A percentile compares a stretch with the other conserved stretches of the same genome.
These are phyloP conservation scores for Jamesozyma hellenica DNA, from an alignment of 805 yeast genomes.

Conservation along the genomic window DNA sequence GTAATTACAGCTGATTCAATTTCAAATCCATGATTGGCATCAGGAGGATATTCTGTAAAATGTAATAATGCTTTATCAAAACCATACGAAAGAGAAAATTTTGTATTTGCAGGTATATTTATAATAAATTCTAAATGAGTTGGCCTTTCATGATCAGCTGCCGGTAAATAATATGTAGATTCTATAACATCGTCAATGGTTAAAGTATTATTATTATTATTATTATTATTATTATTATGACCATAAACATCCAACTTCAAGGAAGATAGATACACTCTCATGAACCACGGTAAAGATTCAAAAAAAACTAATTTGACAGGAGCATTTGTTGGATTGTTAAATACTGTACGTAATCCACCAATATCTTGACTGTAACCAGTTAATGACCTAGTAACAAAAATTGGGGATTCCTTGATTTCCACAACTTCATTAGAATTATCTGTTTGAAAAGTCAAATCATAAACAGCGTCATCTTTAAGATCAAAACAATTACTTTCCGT, in stretches of 20 bases:
- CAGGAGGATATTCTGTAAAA: conserved; percentile 95
- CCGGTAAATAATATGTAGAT: conserved; percentile 58
- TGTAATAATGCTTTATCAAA: conserved; percentile 81
- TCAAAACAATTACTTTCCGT: conserved; percentile 33
- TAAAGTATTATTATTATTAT: conserved; percentile 8
- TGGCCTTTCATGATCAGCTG: conserved; percentile 71
- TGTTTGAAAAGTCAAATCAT: conserved; percentile 31
- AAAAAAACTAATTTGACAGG: conserved; percentile 49
- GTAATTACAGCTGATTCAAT: conserved; percentile 82
- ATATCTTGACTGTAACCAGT: conserved; percentile 87
- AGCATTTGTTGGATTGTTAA: conserved; percentile 52
- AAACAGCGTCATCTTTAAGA: conserved; percentile 13
- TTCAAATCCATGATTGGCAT: conserved; percentile 95
- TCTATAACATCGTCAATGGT: conserved; percentile 33
- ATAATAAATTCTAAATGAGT: conserved; percentile 68
- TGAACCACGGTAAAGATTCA: conserved; percentile 89
- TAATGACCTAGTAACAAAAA: conserved; percentile 70
- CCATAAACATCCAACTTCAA: conserved; percentile 33
- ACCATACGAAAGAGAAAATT: conserved; percentile 55
- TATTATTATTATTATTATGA: too few species aligned
- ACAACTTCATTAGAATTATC: conserved; percentile 36
- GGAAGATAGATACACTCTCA: conserved; percentile 72
- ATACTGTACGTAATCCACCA: conserved; percentile 77
- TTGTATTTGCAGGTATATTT: conserved; percentile 51
- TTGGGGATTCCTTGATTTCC: conserved; percentile 43